Evolutionary conservation across 2,329 filamentous ascomycete genomes (phyloP), one percentile per base, ranked within the genome.

Genomic region (Cylindrodendrum hubeiense): DNA sequence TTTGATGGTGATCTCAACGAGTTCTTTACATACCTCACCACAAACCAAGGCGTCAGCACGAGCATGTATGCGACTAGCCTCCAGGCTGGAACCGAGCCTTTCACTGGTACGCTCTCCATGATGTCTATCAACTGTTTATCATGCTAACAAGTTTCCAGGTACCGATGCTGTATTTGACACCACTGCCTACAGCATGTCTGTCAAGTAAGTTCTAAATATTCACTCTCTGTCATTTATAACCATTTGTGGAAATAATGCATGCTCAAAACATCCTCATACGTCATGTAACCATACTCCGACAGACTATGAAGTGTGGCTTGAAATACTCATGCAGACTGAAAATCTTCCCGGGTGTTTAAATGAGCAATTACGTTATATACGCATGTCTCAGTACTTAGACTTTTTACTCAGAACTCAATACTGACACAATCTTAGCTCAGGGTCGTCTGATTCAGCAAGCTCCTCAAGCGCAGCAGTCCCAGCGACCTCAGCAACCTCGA

Each of bases 21-120:
- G 4, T 91, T 91, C 78, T 79, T 88, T 68, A 81, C 78, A n/a
- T 90, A 90, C 75, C 78, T 91, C 37, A 80, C 79, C 24, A 61
- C 68, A 19, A 82, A 79, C 70, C 79, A 89, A 69, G 82, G 82
- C 2, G 56, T 70, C 7, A 63, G 60, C 41, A 55, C 24, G 62
- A 71, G 49, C 64, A 68, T 63, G 43, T 57, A 65, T 26, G 54
- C 59, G 1, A 67, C 59, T 6, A 59, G 55, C 44, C 57, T 67
- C 5, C 65, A 67, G 49, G 65, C 47, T 15, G 87, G 87, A 13
- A 88, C 86, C 3, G 87, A 89, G 79, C 82, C 86, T 2, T 88
- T 88, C 67, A 82, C 80, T 65, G 86, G 86, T 53, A 58, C 33
- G 60, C 37, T 19, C 9, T 17, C n/a, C 9, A 5, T 30, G 12